Evolutionary conservation across 345 rosid species (phyloP), one percentile per base, ranked within the genome.

Genomic region (Dipteronia sinensis): DNA sequence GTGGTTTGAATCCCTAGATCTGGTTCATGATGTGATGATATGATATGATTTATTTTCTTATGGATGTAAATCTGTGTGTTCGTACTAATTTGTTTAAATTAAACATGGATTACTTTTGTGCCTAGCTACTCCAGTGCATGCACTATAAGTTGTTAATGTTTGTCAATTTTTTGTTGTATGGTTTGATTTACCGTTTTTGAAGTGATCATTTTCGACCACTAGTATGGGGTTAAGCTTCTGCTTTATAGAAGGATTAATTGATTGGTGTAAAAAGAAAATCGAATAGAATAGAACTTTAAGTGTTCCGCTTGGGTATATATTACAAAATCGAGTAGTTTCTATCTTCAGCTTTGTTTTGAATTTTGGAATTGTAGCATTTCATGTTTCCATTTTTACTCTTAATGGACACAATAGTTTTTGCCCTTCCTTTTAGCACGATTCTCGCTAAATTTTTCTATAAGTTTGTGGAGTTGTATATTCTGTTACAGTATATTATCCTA

Each of bases 1-100:
- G 62, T 31, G 29, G 53, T 65, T 62, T 74, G 53, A 47, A 74
- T 46, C 17, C 46, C 59, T 47, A 27, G 77, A 74, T 74, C 62
- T 44, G 58, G 40, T 16, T 42, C 25, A 3, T 20, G 25, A 3
- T 16, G 25, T 22, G 12, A 20, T 59, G 27, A 59, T 10, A 19
- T n/a, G 64, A 59, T 59, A 8, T 59, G 23, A 22, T 59, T 59
- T 22, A 20, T 59, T 59, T 13, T n/a, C 22, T 22, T 59, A 59
- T 20, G 11, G 27, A 59, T 19, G 64, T 59, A 59, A 19, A 19
- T 59, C 64, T 20, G 23, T 59, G 44, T n/a, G 40, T 15, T 8
- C n/a, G 17, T 12, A 23, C 65, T 25, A 61, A 25, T 23, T 23
- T 63, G 31, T 46, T 63, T 46, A 10, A 67, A 67, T 38, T 44